A percentile compares a stretch with the other conserved stretches of the same genome.
Conservation (phyloP, 129 eudicot species). For the Escallonia herrerae region DNA sequence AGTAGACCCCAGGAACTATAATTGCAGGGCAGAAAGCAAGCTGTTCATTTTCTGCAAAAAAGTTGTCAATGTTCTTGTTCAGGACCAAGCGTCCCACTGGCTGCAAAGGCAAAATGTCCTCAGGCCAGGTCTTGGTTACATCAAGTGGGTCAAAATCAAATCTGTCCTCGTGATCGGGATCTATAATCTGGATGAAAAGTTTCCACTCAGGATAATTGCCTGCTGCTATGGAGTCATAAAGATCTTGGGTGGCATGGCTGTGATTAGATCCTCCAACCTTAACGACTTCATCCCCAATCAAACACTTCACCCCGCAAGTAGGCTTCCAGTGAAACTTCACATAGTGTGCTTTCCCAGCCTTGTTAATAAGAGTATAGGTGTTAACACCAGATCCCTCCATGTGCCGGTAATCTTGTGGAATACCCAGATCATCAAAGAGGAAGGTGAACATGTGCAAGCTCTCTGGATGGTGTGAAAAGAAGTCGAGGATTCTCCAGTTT, state of each 20-base stretch:
- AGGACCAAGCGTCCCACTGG: constrained; percentile 78
- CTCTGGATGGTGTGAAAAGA: constrained; percentile 76
- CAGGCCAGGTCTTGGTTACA: constrained; percentile 85
- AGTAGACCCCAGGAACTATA: constrained; percentile 67
- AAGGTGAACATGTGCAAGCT: constrained; percentile 73
- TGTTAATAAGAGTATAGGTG: constrained; percentile 65
- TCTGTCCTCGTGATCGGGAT: constrained; percentile 64
- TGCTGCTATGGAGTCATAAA: constrained; percentile 67
- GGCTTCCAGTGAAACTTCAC: constrained; percentile 89
- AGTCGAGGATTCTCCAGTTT: constrained; percentile 78
- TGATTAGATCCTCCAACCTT: constrained; percentile 69
- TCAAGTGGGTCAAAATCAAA: constrained; percentile 83
- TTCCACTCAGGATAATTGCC: constrained; percentile 80
- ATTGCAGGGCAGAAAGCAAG: constrained; percentile 72
- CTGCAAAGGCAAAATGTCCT: constrained; percentile 69
- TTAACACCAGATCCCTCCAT: constrained; percentile 83
- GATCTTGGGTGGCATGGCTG: constrained; percentile 79
- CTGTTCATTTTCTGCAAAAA: constrained; percentile 82
- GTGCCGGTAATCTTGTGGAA: constrained; percentile 78
- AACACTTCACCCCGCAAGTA: constrained; percentile 59
- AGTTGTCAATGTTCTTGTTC: constrained; percentile 82
- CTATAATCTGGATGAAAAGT: constrained; percentile 63
- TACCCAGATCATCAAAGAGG: constrained; percentile 67
- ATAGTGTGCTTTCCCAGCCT: constrained; percentile 61
- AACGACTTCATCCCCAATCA: constrained; percentile 58